Evolutionary conservation across 495 filamentous ascomycete species (phyloP), one percentile per base, ranked within the genome.

Genomic region (Sporormia fimetaria): DNA sequence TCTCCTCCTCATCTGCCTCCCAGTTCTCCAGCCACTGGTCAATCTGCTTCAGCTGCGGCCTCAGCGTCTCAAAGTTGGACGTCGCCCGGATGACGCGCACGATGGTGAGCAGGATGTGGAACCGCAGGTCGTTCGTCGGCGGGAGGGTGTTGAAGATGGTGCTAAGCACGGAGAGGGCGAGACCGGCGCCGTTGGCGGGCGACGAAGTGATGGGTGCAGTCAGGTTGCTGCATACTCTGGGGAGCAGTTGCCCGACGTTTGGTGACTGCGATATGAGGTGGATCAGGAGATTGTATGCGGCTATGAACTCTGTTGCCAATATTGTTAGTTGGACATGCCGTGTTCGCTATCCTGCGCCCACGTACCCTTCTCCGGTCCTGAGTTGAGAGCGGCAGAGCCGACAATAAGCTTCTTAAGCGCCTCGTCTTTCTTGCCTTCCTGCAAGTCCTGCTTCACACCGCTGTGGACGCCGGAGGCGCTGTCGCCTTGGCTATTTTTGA

Each of bases 141-240:
- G 55, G 68, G 38, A 96, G 76, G 36, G 92, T 83, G 68, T 99
- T 99, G 81, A 95, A 99, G 62, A 99, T 73, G 42, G 87, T 94
- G 57, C 83, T 86, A 47, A 99, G 76, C 40, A 86, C 80, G 44
- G 79, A 81, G 51, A 94, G 79, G 37, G 84, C 78, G 41, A 99
- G 71, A 27, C 81, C 78, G 40, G 81, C 70, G 43, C 88, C 87
- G 60, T 93, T 85, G 53, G 73, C 64, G 23, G 86, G 80, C 6
- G 88, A 92, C 33, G 82, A 84, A 22, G 78, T 73, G 57, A 95
- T 78, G 42, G 90, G 90, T 57, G 77, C 78, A 42, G 76, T 78
- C 53, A 96, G 83, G 63, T 88, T 82, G 46, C 75, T 68, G 69
- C 90, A 95, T 52, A 99, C 75, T 51, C 68, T 70, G 33, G 85